Base-by-base conservation (phyloP, 2,329 filamentous ascomycete species). In the Bimuria novae-zelandiae region DNA sequence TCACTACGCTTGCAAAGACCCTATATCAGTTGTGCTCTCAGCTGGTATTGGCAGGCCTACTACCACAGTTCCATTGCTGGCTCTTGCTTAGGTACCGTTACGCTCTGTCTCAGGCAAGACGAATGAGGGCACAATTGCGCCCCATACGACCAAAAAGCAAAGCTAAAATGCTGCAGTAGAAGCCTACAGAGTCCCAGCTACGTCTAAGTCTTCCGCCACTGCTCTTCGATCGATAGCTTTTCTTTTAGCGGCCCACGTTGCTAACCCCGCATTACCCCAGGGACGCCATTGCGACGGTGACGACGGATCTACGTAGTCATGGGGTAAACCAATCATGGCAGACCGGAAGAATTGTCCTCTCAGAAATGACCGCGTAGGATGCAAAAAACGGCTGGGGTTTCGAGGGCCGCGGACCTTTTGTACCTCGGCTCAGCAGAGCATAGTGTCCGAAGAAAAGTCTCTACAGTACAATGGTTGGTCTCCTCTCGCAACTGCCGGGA, bases 191-290 rank as follows among this genome's bases (percentile, higher is more conserved):
- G 35, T 5, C 16, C 4, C 35, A 37, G 7, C 17, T 19, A 37
- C 5, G 4, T 19, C 7, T 37, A 12, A n/a, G n/a, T n/a, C n/a
- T n/a, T n/a, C 32, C 32, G 32, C 35, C 5, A 19, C 35, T 3
- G 19, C 35, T 37, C 35, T 5, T 19, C 25, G 41, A 12, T 5
- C 7, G 19, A 6, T 4, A 25, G 10, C 10, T 17, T 32, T 14
- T 11, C 17, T 12, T 11, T 8, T n/a, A n/a, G n/a, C n/a, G 35
- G 7, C n/a, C 7, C n/a, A 10, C 25, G 25, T 27, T 16, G 25
- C 16, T 23, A 47, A 47, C 43, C 43, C 43, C 43, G 43, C 43
- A 47, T 47, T 47, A 47, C 43, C 43, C 43, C 43, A 25, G 32
- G 10, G 10, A 35, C 11, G 32, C 32, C 30, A 16, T 36, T 12